A percentile compares a stretch with the other conserved stretches of the same genome.
phyloP scores from a whole-genome alignment of 805 yeast species.

The Diddensiella transvaalensis region DNA sequence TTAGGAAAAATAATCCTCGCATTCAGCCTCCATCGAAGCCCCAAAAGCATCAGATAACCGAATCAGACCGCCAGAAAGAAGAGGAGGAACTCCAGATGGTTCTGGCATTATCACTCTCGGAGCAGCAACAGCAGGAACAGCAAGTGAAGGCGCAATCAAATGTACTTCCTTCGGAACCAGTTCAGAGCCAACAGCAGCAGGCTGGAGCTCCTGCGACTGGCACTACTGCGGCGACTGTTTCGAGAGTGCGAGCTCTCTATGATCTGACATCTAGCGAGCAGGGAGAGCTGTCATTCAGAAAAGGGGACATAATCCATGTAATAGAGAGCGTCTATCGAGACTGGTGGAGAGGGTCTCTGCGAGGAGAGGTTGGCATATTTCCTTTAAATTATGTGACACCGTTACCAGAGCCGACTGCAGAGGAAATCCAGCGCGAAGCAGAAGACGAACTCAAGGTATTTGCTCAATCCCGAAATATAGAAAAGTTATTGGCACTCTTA shows the following conservation, averaged over 20 bases:
- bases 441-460: constrained; percentile 53
- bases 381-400: constrained; percentile 91
- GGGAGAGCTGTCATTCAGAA: constrained; percentile 81
- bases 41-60: constrained; percentile 47
- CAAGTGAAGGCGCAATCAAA: constrained; percentile 11
- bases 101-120: constrained; percentile 66
- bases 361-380: constrained; percentile 80
- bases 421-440: constrained; percentile 51
- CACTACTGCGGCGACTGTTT: constrained; percentile 39
- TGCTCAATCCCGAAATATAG: constrained; percentile 57
- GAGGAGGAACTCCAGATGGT: constrained; percentile 80
- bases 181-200: constrained; percentile 22
- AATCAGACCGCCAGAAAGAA: constrained; percentile 51
- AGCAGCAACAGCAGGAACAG: constrained; percentile 38
- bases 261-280: constrained; percentile 75
- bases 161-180: constrained; percentile 11
- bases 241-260: constrained; percentile 79
- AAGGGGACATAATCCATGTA: constrained; percentile 85
- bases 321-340: constrained; percentile 84
- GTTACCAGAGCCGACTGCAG: constrained; percentile 58
- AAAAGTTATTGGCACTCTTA: constrained; percentile 59
- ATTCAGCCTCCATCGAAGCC: constrained; percentile 53
- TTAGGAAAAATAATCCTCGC: constrained; percentile 42
- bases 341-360: constrained; percentile 91
- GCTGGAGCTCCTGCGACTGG: constrained; percentile 20